phyloP scores from a whole-genome alignment of 1,284 basidiomycete species.

The Ceratobasidium sp. region DNA sequence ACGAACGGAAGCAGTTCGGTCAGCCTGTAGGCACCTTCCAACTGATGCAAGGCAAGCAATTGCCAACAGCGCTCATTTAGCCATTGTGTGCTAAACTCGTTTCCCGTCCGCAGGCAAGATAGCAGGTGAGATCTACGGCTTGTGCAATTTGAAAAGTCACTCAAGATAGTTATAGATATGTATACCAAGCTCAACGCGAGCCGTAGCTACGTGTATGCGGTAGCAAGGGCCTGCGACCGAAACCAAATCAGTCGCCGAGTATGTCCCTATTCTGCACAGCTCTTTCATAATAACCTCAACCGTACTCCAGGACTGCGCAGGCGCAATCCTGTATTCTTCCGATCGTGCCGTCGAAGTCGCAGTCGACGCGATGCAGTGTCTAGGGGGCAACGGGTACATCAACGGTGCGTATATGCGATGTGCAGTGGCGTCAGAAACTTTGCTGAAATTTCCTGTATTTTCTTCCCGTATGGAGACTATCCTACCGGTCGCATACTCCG shows the following conservation, averaged over 20 bases:
- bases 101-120: slow-evolving; percentile 44
- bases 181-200: slow-evolving; percentile 93
- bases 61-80: slow-evolving; percentile 44
- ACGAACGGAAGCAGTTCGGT: slow-evolving; percentile 91
- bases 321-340: slow-evolving; percentile 90
- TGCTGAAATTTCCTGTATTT: not conserved
- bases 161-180: slow-evolving; percentile 70
- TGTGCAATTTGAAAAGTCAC: not conserved
- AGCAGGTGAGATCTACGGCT: slow-evolving; percentile 42
- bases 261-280: slow-evolving; percentile 50
- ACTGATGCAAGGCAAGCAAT: slow-evolving; percentile 86
- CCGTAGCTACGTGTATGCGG: slow-evolving; percentile 91
- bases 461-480: slow-evolving; percentile 67
- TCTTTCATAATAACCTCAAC: not conserved
- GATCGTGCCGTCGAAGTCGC: slow-evolving; percentile 92
- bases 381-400: slow-evolving; percentile 94
- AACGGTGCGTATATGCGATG: slow-evolving; percentile 67
- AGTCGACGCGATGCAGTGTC: slow-evolving; percentile 88
- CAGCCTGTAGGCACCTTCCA: slow-evolving; percentile 91
- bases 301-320: slow-evolving; percentile 81
- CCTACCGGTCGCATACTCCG: slow-evolving; percentile 86
- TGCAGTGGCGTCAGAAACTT: not conserved
- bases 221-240: slow-evolving; percentile 86
- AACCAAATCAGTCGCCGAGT: slow-evolving; percentile 85
- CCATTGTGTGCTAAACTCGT: not conserved